Conservation (phyloP, 2,329 filamentous ascomycete species). For the Teratosphaeria nubilosa region DNA sequence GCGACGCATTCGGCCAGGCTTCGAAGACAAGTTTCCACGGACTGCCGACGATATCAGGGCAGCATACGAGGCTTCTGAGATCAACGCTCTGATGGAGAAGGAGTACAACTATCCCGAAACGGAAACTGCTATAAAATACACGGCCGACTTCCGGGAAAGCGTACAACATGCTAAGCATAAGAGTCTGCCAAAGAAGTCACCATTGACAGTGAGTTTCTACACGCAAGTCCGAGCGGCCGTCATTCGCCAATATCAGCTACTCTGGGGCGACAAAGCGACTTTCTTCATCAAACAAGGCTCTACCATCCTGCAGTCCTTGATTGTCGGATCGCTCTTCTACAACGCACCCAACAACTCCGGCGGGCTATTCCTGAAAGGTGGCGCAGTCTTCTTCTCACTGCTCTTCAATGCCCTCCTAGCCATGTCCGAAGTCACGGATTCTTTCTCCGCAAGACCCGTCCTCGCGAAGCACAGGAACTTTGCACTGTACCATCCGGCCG, state of each 20-base stretch:
- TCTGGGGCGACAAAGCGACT: conserved; percentile 77
- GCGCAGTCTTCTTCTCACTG: conserved; percentile 68
- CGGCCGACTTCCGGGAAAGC: conserved; percentile 44
- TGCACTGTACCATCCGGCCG: conserved; percentile 72
- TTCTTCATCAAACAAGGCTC: conserved; percentile 63
- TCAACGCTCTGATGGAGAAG: conserved; percentile 40
- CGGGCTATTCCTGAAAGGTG: conserved; percentile 71
- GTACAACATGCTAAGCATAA: conserved; percentile 47
- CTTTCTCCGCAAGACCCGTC: conserved; percentile 66
- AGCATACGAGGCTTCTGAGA: conserved; percentile 43
- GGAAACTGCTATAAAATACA: conserved; percentile 39
- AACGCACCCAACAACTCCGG: conserved; percentile 53
- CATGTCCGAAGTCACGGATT: conserved; percentile 64
- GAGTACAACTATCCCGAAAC: conserved; percentile 50
- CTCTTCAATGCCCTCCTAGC: conserved; percentile 84
- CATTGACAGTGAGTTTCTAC: conserved; percentile 29
- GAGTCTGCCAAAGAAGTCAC: conserved; percentile 33
- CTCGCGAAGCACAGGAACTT: conserved; percentile 79
- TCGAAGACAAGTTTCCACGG: conserved; percentile 44
- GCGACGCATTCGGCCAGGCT: conserved; percentile 61
- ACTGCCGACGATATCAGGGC: conserved; percentile 35
- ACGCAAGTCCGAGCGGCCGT: conserved; percentile 74
- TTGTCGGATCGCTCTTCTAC: conserved; percentile 71
- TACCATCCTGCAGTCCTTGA: conserved; percentile 62
- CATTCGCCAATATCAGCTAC: conserved; percentile 74